Percentiles rank a stretch among this genome's conserved stretches.
Evolutionary conservation across 768 basidiomycete species (phyloP).

Genomic region (Phlegmacium glaucopus): DNA sequence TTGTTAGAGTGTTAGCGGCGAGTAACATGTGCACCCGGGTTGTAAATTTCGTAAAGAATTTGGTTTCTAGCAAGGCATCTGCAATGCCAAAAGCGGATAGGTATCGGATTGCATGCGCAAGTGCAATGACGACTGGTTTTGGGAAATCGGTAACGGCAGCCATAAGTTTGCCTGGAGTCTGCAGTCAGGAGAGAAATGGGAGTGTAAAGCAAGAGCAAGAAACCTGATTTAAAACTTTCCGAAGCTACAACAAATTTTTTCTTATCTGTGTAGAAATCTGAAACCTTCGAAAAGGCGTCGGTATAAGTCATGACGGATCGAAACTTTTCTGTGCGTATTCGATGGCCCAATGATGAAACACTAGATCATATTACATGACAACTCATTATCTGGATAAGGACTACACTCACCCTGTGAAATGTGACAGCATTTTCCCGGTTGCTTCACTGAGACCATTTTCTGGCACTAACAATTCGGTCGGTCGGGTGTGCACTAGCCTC

Average conservation of each 20-base stretch:
- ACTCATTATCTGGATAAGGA: background rate
- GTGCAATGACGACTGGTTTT: conserved; percentile 61
- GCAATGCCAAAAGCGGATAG: conserved; percentile 74
- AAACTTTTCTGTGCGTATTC: conserved; percentile 64
- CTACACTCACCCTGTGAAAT: conserved; percentile 58
- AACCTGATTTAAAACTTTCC: conserved; percentile 44
- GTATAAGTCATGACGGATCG: conserved; percentile 52
- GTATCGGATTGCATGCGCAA: conserved; percentile 71
- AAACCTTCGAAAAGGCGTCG: conserved; percentile 65
- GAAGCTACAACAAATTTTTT: conserved; percentile 35
- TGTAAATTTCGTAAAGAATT: conserved; percentile 77
- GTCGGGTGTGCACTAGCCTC: conserved; percentile 78
- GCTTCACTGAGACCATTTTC: conserved; percentile 54
- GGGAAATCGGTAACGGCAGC: conserved; percentile 66
- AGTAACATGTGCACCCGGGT: conserved; percentile 82
- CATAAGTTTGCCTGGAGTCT: conserved; percentile 51
- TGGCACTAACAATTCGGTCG: conserved; percentile 76
- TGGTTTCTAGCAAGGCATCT: conserved; percentile 71
- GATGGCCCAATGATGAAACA: conserved; percentile 32
- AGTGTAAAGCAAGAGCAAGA: conserved; percentile 9
- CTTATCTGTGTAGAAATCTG: conserved; percentile 63
- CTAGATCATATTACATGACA: conserved; percentile 24
- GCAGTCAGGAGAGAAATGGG: background rate
- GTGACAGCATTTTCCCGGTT: conserved; percentile 72
- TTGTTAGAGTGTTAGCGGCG: conserved; percentile 82